Evolutionary conservation across 2,329 filamentous ascomycete genomes (phyloP), one percentile per base, ranked within the genome.

Genomic region (Cercospora nicotianae): DNA sequence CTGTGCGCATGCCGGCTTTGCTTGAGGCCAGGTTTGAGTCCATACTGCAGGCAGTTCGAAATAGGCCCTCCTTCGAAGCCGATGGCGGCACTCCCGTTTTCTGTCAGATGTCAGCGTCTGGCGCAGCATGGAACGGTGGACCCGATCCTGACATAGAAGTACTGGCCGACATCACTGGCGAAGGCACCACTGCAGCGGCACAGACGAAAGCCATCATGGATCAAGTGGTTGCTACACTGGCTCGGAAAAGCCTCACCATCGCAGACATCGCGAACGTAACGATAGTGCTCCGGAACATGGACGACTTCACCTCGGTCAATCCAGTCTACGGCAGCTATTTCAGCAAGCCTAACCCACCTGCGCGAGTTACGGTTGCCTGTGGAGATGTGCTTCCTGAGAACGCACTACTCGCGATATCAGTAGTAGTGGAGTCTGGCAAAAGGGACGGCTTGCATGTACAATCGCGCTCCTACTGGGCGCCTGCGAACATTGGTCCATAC

Each of bases 401-500:
- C 9, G 80, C 85, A 61, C 85, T 89, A 67, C 86, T 91, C 16
- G 85, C 94, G 69, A 79, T 89, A 20, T 87, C 85, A 18, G 78
- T 86, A 31, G 77, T 84, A 10, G 74, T 85, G 12, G 23, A 62
- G 1, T 31, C 26, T 48, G 71, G 72, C 18, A 64, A 67, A 45
- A 79, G 83, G 33, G 72, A 75, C 65, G 91, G 80, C 0, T 85
- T 98, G 1, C 95, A 99, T 78, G 94, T 99, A 5, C 95, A 98
- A 80, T 94, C 91, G 3, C 85, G 92, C 45, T 96, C 93, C 10
- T 98, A 98, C 83, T 99, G 95, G 95, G 95, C 95, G 0, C 95
- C 95, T 0, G 94, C 95, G 20, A 98, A 98, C 76, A 98, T 99
- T 64, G 95, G 95, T 0, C 95, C 95, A 0, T 98, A 98, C 79